phyloP scores from a whole-genome alignment of 352 stramenopile genomes.

The Halophytophthora batemanensis region DNA sequence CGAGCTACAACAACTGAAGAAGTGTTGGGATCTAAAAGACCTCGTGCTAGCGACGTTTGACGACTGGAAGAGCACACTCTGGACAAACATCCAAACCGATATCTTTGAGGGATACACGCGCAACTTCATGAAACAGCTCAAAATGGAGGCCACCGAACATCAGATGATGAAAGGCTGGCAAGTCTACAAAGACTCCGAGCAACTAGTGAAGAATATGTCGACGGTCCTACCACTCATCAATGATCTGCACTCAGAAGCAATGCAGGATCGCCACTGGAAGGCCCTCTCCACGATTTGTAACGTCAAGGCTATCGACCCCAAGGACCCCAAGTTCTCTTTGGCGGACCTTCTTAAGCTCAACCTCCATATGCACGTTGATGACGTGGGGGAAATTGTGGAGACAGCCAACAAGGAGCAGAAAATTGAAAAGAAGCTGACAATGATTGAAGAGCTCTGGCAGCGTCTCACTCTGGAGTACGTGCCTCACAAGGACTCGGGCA shows the following conservation, averaged over 20 bases:
- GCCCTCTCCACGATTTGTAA: constrained; percentile 81
- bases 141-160: constrained; percentile 76
- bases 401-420: constrained; percentile 89
- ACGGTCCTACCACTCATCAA: constrained; percentile 90
- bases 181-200: constrained; percentile 85
- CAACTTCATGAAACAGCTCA: constrained; percentile 85
- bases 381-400: constrained; percentile 86
- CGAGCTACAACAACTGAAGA: constrained; percentile 84
- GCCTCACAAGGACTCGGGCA: constrained; percentile 83
- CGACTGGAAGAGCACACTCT: constrained; percentile 84
- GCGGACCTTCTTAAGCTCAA: constrained; percentile 83
- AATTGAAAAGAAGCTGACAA: constrained; percentile 88
- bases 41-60: constrained; percentile 80
- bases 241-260: constrained; percentile 93
- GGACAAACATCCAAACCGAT: constrained; percentile 81
- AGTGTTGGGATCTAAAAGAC: constrained; percentile 86
- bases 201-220: constrained; percentile 87
- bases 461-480: constrained; percentile 84
- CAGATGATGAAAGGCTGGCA: constrained; percentile 87
- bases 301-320: constrained; percentile 84
- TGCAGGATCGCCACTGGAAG: constrained; percentile 94
- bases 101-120: constrained; percentile 71
- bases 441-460: constrained; percentile 86
- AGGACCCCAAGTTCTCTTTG: constrained; percentile 81
- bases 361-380: constrained; percentile 79